Base-by-base conservation (phyloP, 345 rosid species). In the Salix suchowensis region DNA sequence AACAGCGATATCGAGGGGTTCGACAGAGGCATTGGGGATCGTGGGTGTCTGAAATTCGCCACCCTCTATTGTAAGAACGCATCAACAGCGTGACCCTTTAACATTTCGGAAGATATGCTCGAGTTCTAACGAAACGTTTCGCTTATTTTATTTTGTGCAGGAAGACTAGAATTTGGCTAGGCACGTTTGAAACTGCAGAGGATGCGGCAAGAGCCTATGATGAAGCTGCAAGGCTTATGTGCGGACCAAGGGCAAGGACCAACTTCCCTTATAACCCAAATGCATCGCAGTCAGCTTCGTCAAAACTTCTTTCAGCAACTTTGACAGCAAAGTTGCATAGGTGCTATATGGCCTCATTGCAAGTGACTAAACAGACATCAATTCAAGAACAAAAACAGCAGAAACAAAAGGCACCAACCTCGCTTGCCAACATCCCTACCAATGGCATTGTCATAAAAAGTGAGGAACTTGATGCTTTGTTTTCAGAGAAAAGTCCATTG, bases 11-110 rank as follows among this genome's bases (percentile, higher is more conserved):
- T 72, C 89, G 98, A 24, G 99, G 99, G 15, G 99, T 96, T 37
- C 87, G 99, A 74, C 99, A 96, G 52, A 89, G 99, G 85, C 99
- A 96, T 78, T 96, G 98, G 99, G 99, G 99, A 18, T 96, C 99
- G 48, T 96, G 99, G 99, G 99, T 96, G 10, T 96, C 99, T 34
- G 99, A 96, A 80, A 96, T 96, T 77, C 99, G 98, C 32, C 99
- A 96, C 67, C 99, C 99, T 67, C 76, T 96, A 73, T 70, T 96
- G 99, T 96, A 87, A 82, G 90, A 54, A 26, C 24, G n/a, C 67
- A 60, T 23, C 21, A 52, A 44, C 16, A 18, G 55, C 14, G 9
- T 21, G 50, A 46, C 9, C 42, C 19, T 2, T 24, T 12, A 28
- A 34, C 14, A 18, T 52, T 67, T 69, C 66, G 46, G 46, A 11